Evolutionary conservation across 345 rosid species (phyloP).

Genomic region (Noccaea caerulescens): DNA sequence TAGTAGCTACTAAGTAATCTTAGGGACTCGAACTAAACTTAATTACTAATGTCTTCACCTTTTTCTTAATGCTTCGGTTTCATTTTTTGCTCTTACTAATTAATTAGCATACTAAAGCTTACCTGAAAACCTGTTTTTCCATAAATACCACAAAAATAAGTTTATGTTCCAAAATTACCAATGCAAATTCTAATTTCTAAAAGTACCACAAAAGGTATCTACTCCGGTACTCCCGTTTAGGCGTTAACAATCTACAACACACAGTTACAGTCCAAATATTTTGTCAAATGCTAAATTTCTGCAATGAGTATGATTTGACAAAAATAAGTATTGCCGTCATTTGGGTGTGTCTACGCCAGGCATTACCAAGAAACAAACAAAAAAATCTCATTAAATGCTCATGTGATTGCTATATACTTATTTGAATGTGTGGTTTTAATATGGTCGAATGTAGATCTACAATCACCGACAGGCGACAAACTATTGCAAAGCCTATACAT

Average conservation of each 20-base stretch:
- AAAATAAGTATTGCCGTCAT: background rate
- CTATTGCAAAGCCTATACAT: background rate
- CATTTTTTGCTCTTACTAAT: background rate
- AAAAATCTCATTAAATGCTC: no score
- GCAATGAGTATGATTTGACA: background rate
- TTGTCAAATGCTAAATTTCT: background rate
- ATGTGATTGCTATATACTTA: slow-evolving; percentile 7
- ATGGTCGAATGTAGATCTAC: background rate
- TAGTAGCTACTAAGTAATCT: slow-evolving; percentile 5
- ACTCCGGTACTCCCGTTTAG: no score
- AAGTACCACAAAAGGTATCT: no score
- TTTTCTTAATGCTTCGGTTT: background rate
- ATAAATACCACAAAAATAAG: no score
- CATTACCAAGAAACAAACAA: background rate
- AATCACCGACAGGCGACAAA: slow-evolving; percentile 28
- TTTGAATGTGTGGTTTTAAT: background rate
- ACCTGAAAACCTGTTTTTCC: no score
- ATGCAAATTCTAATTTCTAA: no score
- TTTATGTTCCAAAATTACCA: no score
- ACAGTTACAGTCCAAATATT: background rate
- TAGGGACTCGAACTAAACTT: background rate
- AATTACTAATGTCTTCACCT: background rate
- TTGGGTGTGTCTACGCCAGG: background rate
- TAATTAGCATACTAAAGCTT: no score
- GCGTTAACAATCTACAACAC: background rate